phyloP scores from a whole-genome alignment of 495 filamentous ascomycete species.

The Xylaria scruposa region DNA sequence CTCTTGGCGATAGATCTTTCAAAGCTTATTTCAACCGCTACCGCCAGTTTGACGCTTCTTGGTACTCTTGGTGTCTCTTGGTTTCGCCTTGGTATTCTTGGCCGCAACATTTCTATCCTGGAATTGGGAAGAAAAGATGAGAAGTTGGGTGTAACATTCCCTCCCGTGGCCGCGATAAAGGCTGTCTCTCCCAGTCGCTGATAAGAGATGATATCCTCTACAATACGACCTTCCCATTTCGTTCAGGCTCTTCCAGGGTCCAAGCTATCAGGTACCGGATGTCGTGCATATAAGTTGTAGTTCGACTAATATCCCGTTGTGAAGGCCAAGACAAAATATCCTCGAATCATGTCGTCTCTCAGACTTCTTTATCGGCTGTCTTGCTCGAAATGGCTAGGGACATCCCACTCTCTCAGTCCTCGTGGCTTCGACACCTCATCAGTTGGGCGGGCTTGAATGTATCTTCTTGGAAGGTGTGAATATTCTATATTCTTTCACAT shows the following conservation, averaged over 20 bases:
- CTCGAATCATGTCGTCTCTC: neutral
- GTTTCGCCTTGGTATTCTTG: constrained; percentile 24
- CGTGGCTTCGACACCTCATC: neutral
- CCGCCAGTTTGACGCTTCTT: constrained; percentile 7
- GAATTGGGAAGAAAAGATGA: neutral
- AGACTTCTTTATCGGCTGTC: constrained; percentile 6
- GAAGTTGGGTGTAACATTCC: constrained; percentile 4
- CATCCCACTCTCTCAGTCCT: neutral
- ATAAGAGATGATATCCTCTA: constrained; percentile 14
- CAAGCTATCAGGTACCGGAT: neutral
- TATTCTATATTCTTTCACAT: neutral
- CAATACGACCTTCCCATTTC: constrained; percentile 23
- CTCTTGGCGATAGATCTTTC: constrained; percentile 10
- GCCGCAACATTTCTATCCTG: constrained; percentile 1
- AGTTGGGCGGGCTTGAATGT: neutral
- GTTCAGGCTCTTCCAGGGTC: neutral
- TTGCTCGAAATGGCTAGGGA: constrained; percentile 17
- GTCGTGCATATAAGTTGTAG: neutral
- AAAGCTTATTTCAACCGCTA: constrained; percentile 27
- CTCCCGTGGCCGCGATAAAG: neutral
- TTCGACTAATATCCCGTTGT: neutral
- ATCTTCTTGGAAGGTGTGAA: constrained; percentile 27
- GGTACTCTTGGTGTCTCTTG: constrained; percentile 19
- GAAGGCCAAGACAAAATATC: constrained; percentile 12
- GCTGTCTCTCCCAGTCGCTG: neutral